These are phyloP conservation scores for Eucalyptus viminalis DNA, from an alignment of 345 rosid species.

Conservation along the genomic window DNA sequence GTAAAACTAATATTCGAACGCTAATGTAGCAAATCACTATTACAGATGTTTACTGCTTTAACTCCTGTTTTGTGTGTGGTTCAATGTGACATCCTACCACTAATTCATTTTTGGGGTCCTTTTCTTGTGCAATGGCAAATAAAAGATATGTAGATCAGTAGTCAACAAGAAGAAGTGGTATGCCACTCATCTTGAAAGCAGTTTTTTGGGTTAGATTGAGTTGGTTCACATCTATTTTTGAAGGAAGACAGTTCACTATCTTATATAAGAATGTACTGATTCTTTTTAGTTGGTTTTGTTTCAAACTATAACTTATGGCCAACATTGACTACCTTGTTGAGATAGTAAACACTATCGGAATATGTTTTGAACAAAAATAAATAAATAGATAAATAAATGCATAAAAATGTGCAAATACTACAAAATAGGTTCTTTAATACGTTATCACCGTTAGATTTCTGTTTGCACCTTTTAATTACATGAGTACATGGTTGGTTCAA, in stretches of 20 bases:
- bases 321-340: neutral
- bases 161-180: neutral
- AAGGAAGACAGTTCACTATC: neutral
- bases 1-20: neutral
- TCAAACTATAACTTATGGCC: neutral
- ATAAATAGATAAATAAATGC: neutral
- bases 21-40: neutral
- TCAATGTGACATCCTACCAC: neutral
- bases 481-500: neutral
- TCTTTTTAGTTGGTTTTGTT: neutral
- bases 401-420: neutral
- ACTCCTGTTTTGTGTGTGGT: neutral
- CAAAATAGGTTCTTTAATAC: neutral
- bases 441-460: neutral
- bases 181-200: neutral
- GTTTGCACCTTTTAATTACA: neutral
- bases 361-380: neutral
- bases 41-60: neutral
- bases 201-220: neutral
- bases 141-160: neutral
- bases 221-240: neutral
- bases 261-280: neutral
- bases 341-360: neutral
- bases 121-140: neutral
- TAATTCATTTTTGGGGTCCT: neutral